phyloP scores from a whole-genome alignment of 2,329 filamentous ascomycete species.

The Mariannaea elegans region DNA sequence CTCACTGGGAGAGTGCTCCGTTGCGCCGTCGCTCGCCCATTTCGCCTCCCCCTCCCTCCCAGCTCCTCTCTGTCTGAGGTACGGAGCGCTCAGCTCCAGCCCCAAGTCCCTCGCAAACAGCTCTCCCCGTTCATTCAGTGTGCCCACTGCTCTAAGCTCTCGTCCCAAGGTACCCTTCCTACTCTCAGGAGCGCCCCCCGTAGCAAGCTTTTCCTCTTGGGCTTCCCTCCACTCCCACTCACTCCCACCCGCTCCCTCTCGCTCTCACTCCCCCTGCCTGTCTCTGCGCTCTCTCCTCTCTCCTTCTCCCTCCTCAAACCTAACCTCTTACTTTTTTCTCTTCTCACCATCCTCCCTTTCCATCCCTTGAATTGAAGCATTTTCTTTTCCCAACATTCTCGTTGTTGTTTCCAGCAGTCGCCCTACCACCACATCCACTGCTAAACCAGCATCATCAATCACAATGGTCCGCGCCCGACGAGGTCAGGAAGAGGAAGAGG shows the following conservation, averaged over 20 bases:
- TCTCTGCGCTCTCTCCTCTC: slow-evolving; percentile 8
- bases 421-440: background rate
- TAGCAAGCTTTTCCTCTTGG: background rate
- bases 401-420: background rate
- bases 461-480: slow-evolving; percentile 22
- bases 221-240: slow-evolving; percentile 4
- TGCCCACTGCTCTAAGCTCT: background rate
- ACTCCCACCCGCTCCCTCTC: background rate
- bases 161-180: too few relatives aligned
- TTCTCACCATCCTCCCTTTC: slow-evolving; percentile 8
- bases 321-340: background rate
- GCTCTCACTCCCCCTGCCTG: background rate
- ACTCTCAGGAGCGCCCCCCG: background rate
- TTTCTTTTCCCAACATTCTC: background rate
- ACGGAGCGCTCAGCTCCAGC: background rate
- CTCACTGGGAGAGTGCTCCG: slow-evolving; percentile 6
- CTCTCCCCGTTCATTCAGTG: background rate
- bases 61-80: background rate
- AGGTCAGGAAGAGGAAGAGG: slow-evolving; percentile 54
- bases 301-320: slow-evolving; percentile 4
- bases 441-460: background rate
- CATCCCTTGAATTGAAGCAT: background rate
- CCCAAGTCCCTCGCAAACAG: too few relatives aligned
- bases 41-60: background rate
- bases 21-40: slow-evolving; percentile 6